Conservation (phyloP, 2,329 filamentous ascomycete species). For the Aspergillus vadensis region DNA sequence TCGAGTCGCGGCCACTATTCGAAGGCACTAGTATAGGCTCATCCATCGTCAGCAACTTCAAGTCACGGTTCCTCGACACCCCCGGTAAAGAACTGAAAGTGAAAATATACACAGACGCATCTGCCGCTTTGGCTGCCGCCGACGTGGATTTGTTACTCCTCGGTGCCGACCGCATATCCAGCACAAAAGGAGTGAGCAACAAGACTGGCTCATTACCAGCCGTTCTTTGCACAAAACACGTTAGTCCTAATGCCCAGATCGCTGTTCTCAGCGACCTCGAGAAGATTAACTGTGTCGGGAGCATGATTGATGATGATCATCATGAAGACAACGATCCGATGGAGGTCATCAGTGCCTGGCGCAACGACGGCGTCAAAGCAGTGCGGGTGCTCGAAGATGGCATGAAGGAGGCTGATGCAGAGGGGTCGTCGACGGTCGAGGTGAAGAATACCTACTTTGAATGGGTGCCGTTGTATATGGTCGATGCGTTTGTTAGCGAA, state of each 20-base stretch:
- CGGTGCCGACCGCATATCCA: conserved; percentile 65
- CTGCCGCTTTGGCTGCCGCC: conserved; percentile 55
- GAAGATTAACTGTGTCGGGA: conserved; percentile 58
- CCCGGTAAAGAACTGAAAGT: conserved; percentile 40
- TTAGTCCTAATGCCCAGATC: conserved; percentile 51
- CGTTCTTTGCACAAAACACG: conserved; percentile 56
- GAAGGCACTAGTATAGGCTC: conserved; percentile 64
- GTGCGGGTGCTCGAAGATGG: conserved; percentile 24
- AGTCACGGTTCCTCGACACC: conserved; percentile 21
- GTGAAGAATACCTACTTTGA: conserved; percentile 60
- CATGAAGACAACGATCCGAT: conserved; percentile 56
- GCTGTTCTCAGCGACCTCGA: conserved; percentile 62
- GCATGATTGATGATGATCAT: conserved; percentile 49
- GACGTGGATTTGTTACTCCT: conserved; percentile 62
- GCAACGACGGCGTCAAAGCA: conserved; percentile 25
- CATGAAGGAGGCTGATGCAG: conserved; percentile 9
- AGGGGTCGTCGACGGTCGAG: conserved; percentile 26
- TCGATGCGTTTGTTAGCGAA: conserved; percentile 60
- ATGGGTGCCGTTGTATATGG: conserved; percentile 56
- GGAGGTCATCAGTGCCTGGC: conserved; percentile 57
- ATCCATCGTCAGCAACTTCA: conserved; percentile 29
- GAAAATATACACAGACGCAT: conserved; percentile 62
- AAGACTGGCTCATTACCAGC: conserved; percentile 66
- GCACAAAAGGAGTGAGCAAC: conserved; percentile 63
- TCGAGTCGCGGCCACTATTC: conserved; percentile 68